These are phyloP conservation scores for Cicer pinnatifidum DNA, from an alignment of 306 rosid species.

Conservation along the genomic window DNA sequence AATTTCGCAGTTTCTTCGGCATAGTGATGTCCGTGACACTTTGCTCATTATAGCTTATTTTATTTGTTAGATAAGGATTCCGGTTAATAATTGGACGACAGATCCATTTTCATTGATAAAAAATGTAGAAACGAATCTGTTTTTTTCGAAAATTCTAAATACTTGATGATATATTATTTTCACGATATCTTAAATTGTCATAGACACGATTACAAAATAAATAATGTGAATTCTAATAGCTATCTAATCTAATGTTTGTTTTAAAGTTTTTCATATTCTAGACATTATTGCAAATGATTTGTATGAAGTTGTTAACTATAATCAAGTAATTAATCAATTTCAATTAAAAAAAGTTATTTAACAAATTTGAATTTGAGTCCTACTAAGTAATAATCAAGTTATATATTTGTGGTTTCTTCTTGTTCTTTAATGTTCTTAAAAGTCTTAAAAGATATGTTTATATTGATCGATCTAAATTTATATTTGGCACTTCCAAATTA, in stretches of 20 bases:
- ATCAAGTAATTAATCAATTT: too few species aligned
- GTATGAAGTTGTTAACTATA: too few species aligned
- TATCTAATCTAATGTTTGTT: not conserved
- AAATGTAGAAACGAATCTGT: not conserved
- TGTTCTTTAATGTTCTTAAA: too few species aligned
- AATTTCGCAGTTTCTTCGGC: not conserved
- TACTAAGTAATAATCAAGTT: too few species aligned
- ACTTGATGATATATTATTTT: not conserved
- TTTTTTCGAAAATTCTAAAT: not conserved
- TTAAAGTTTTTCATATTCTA: too few species aligned
- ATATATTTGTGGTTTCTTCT: too few species aligned
- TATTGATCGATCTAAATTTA: too few species aligned
- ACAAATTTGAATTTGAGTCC: too few species aligned
- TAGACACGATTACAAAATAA: not conserved
- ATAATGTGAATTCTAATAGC: not conserved
- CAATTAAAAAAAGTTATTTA: too few species aligned
- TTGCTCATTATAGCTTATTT: not conserved
- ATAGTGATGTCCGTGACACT: slow-evolving; percentile 39
- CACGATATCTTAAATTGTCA: not conserved
- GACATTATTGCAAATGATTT: too few species aligned
- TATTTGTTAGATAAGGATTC: slow-evolving; percentile 15
- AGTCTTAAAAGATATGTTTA: too few species aligned
- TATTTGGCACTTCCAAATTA: too few species aligned
- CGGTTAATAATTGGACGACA: slow-evolving; percentile 4
- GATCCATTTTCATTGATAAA: not conserved